These are phyloP conservation scores for Theobroma cacao DNA, from an alignment of 345 rosid genomes.

Conservation along the genomic window DNA sequence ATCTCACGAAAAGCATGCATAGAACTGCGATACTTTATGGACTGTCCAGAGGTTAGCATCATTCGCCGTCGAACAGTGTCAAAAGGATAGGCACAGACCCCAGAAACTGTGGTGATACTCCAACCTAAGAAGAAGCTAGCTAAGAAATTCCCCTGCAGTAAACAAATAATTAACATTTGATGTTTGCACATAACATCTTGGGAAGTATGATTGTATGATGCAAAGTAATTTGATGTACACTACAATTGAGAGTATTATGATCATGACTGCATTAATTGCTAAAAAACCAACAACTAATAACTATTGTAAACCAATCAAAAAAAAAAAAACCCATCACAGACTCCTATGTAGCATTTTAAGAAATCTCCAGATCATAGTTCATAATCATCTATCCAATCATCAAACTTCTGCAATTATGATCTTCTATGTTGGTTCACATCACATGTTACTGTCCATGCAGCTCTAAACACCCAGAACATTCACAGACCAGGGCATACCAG, in stretches of 20 bases:
- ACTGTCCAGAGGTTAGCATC: conserved; percentile 94
- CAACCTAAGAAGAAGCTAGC: conserved; percentile 91
- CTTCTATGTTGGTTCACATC: background rate
- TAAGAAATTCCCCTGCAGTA: conserved; percentile 76
- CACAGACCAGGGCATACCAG: background rate
- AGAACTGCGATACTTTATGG: conserved; percentile 55
- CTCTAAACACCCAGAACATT: background rate
- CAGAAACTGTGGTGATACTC: conserved; percentile 85
- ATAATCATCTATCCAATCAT: background rate
- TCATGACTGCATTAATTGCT: background rate
- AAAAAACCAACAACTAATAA: background rate
- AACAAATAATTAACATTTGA: background rate
- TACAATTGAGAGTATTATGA: background rate
- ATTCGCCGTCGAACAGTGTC: conserved; percentile 87
- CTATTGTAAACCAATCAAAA: background rate
- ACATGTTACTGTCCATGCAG: background rate
- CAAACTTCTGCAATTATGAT: background rate
- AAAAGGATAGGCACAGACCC: conserved; percentile 88
- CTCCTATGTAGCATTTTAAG: background rate
- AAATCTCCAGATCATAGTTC: background rate
- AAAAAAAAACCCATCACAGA: background rate
- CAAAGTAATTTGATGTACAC: background rate
- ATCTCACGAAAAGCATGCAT: conserved; percentile 73
- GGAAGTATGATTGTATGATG: background rate
- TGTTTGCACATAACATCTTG: background rate